Evolutionary conservation across 2,329 filamentous ascomycete species (phyloP), one percentile per base, ranked within the genome.

Genomic region (Plenodomus lindquistii): DNA sequence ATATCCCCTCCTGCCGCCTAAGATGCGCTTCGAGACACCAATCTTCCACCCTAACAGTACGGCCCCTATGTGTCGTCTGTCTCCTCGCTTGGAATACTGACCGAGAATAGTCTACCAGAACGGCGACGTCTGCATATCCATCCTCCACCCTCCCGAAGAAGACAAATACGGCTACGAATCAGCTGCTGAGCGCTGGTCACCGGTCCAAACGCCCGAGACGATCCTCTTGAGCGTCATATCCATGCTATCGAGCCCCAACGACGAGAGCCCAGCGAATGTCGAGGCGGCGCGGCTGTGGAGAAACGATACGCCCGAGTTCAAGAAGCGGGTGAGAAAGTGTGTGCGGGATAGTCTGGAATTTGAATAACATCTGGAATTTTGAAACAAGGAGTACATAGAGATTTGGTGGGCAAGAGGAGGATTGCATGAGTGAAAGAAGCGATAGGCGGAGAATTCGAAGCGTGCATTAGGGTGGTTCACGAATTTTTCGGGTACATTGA

Each of bases 91-190:
- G 3, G 15, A 21, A 17, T 21, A 15, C 52, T 59, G 42, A 55
- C 19, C 34, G 17, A 1, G 10, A 2, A 11, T 40, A 96, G 92
- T 97, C 43, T 97, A 97, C 72, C 83, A 88, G 15, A 93, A 88
- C 70, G 93, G 93, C 56, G 83, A 93, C 16, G 94, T 97, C 63
- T 97, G 93, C 78, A 97, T 97, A 67, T 96, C 90, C n/a, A 97
- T 97, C 77, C 85, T 97, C 2, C 93, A 97, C 74, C 88, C 93
- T 2, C 93, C 93, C 2, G 93, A 94, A 65, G 93, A 97, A 76
- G 93, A 97, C 74, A 94, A 94, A 45, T 97, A 97, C 77, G 92
- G 96, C 79, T 97, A 97, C 81, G 93, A 97, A 75, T 89, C 93
- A 64, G 93, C 94, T 7, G 91, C 88, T 1, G 94, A 97, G 78